A percentile compares a stretch with the other conserved stretches of the same genome.
Conservation (phyloP, 257 asterid genomes). For the Rehmannia glutinosa region DNA sequence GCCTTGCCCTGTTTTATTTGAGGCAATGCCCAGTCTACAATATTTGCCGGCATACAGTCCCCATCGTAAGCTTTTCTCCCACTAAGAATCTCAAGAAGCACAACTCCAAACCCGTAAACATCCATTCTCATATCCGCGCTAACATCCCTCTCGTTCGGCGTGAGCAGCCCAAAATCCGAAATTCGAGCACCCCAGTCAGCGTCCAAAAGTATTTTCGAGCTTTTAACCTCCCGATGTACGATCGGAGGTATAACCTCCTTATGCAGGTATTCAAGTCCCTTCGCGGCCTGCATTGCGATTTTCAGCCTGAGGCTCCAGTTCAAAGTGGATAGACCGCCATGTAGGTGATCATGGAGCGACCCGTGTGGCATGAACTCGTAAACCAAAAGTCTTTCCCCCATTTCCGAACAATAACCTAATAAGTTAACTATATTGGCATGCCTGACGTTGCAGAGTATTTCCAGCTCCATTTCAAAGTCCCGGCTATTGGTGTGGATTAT, state of each 20-base stretch:
- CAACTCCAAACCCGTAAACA: constrained; percentile 77
- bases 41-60: constrained; percentile 64
- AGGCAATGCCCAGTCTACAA: constrained; percentile 89
- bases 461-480: constrained; percentile 78
- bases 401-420: constrained; percentile 87
- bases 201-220: constrained; percentile 89
- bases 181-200: constrained; percentile 77
- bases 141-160: constrained; percentile 48
- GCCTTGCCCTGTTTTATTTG: constrained; percentile 71
- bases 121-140: constrained; percentile 51
- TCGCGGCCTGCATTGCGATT: constrained; percentile 80
- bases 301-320: constrained; percentile 74
- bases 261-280: constrained; percentile 81
- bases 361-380: constrained; percentile 93
- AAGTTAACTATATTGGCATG: constrained; percentile 77
- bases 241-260: constrained; percentile 74
- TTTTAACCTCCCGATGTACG: constrained; percentile 69
- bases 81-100: constrained; percentile 82
- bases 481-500: constrained; percentile 83
- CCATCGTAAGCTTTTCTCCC: constrained; percentile 73
- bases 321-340: constrained; percentile 71
- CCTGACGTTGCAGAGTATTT: constrained; percentile 74
- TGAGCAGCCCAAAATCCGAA: constrained; percentile 66
- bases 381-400: constrained; percentile 92
- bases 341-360: constrained; percentile 91